A percentile compares a stretch with the other conserved stretches of the same genome.
These are phyloP conservation scores for Sergeia podlipaevii DNA, from an alignment of 208 protist species.

Conservation along the genomic window DNA sequence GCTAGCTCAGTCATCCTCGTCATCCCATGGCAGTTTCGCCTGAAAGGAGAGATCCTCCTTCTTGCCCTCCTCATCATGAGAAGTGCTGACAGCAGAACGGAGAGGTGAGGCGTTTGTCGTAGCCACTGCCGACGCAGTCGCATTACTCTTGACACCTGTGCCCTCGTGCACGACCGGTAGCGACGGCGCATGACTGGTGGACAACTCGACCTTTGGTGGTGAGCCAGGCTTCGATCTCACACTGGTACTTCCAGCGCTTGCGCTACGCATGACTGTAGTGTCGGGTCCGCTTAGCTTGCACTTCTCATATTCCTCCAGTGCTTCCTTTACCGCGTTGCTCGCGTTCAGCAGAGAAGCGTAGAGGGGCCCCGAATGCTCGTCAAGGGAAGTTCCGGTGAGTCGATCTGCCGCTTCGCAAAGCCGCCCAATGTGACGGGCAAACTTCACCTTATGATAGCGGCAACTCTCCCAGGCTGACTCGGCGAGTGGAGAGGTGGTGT, in stretches of 20 bases:
- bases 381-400: conserved; percentile 29
- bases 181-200: too few species aligned
- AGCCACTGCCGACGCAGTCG: too few species aligned
- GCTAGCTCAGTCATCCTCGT: conserved; percentile 20
- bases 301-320: conserved; percentile 28
- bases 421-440: conserved; percentile 33
- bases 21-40: conserved; percentile 43
- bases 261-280: conserved; percentile 9
- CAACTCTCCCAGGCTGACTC: conserved; percentile 69
- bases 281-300: conserved; percentile 18
- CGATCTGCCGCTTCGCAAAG: conserved; percentile 23
- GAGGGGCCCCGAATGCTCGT: conserved; percentile 10
- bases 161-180: too few species aligned
- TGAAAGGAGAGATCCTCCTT: conserved; percentile 33
- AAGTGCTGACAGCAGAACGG: too few species aligned
- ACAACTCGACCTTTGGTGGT: background rate
- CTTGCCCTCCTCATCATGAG: conserved; percentile 1
- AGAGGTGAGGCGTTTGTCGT: too few species aligned
- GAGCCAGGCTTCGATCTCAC: conserved; percentile 3
- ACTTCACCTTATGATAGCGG: conserved; percentile 64
- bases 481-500: conserved; percentile 32
- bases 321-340: background rate
- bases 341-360: background rate
- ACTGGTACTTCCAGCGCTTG: conserved; percentile 6
- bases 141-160: too few species aligned